A percentile compares a stretch with the other conserved stretches of the same genome.
phyloP scores from a whole-genome alignment of 495 filamentous ascomycete species.

The Oidiodendron maius region DNA sequence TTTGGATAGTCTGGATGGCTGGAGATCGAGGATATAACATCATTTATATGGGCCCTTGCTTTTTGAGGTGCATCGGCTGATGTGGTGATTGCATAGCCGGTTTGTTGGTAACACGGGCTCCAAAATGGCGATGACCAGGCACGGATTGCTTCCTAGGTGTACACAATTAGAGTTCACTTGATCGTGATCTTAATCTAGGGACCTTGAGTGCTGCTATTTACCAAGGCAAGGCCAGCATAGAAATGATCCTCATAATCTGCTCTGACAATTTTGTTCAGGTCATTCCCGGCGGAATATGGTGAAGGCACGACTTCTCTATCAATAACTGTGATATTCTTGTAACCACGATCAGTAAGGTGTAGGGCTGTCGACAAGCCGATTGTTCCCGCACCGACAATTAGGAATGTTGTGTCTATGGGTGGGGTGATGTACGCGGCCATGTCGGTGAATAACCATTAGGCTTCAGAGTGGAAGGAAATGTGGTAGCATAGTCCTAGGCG shows the following conservation, averaged over 20 bases:
- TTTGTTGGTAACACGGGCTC: conserved; percentile 42
- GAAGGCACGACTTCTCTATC: conserved; percentile 41
- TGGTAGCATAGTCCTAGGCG: too few species aligned
- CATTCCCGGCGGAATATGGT: conserved; percentile 50
- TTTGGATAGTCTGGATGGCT: too few species aligned
- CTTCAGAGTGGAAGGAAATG: too few species aligned
- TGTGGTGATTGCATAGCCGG: conserved; percentile 35
- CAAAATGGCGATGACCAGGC: conserved; percentile 21
- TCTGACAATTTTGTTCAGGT: conserved; percentile 52
- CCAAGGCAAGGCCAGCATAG: too few species aligned
- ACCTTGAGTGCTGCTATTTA: too few species aligned
- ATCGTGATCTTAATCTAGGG: too few species aligned
- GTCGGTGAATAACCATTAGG: too few species aligned
- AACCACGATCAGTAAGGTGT: conserved; percentile 41
- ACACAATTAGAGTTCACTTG: not conserved
- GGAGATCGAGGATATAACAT: too few species aligned
- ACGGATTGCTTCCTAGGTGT: conserved; percentile 6
- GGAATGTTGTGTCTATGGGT: too few species aligned
- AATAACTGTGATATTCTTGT: conserved; percentile 44
- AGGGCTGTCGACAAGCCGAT: conserved; percentile 61
- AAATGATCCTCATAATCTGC: not conserved
- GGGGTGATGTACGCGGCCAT: too few species aligned
- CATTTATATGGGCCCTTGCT: too few species aligned
- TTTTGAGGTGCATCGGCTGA: too few species aligned
- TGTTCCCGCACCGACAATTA: conserved; percentile 59